phyloP scores from a whole-genome alignment of 371 early-diverging fungal species.

The Dentiscutata heterogama region DNA sequence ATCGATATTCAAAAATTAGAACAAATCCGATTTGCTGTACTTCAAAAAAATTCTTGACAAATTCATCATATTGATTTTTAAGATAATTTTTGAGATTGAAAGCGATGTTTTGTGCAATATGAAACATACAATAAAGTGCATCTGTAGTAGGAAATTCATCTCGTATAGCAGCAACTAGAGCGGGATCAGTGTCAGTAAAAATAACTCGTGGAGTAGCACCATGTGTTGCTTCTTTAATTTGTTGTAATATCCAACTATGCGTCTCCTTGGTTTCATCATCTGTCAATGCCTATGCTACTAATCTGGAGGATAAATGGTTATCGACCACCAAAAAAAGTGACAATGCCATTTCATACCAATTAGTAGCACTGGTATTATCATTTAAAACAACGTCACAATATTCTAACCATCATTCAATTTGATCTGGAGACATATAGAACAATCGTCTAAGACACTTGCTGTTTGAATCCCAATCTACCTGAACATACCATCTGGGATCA shows the following conservation, averaged over 20 bases:
- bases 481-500: neutral
- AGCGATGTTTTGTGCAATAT: neutral
- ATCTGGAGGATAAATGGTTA: neutral
- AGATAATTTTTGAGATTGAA: too few relatives aligned
- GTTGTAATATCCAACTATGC: neutral
- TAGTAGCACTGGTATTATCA: neutral
- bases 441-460: too few relatives aligned
- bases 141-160: neutral
- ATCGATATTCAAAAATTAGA: too few relatives aligned
- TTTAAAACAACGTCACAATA: neutral
- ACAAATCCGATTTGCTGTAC: too few relatives aligned
- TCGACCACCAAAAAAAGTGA: neutral
- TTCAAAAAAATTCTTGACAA: too few relatives aligned
- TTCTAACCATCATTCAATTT: neutral
- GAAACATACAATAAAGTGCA: neutral
- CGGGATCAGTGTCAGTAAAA: neutral
- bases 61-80: too few relatives aligned
- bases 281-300: neutral
- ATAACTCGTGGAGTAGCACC: neutral
- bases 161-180: neutral
- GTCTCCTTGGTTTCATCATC: neutral
- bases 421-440: neutral
- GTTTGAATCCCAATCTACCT: too few relatives aligned
- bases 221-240: neutral
- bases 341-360: neutral